Conservation (phyloP, 2,329 filamentous ascomycete genomes). For the Leptographium flavum region DNA sequence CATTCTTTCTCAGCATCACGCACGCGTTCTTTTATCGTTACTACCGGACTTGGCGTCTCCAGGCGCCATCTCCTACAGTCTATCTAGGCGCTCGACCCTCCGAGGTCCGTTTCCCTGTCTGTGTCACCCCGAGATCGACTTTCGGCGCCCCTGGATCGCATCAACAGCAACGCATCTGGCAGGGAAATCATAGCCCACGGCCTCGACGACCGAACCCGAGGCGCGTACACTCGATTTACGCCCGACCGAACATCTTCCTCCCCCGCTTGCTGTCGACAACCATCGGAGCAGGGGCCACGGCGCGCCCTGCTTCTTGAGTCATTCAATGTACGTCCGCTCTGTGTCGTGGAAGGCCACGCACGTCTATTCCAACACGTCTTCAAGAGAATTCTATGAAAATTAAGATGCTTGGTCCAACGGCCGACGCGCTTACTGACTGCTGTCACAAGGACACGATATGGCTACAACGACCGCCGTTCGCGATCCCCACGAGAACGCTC, state of each 20-base stretch:
- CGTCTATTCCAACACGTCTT: no score
- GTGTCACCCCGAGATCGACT: background rate
- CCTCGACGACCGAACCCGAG: background rate
- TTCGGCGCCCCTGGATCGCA: background rate
- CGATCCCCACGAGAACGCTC: conserved; percentile 53
- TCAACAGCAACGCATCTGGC: background rate
- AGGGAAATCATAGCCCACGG: background rate
- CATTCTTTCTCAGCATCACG: background rate
- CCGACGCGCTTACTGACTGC: conserved; percentile 1
- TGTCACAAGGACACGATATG: conserved; percentile 35
- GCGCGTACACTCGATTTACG: background rate
- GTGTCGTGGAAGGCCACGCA: no score
- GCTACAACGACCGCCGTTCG: conserved; percentile 46
- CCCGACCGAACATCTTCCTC: background rate
- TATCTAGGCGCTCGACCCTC: background rate
- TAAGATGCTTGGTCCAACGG: conserved; percentile 1
- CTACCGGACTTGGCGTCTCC: background rate
- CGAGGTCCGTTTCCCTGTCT: background rate
- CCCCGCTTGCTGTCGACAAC: background rate
- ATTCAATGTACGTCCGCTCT: conserved; percentile 2
- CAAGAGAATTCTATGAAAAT: no score
- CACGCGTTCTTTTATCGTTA: conserved; percentile 1
- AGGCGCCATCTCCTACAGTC: background rate
- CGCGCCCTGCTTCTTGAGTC: background rate
- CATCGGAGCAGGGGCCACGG: background rate